Conservation (phyloP, 2,329 filamentous ascomycete species). For the Pseudophaeomoniella oleicola region DNA sequence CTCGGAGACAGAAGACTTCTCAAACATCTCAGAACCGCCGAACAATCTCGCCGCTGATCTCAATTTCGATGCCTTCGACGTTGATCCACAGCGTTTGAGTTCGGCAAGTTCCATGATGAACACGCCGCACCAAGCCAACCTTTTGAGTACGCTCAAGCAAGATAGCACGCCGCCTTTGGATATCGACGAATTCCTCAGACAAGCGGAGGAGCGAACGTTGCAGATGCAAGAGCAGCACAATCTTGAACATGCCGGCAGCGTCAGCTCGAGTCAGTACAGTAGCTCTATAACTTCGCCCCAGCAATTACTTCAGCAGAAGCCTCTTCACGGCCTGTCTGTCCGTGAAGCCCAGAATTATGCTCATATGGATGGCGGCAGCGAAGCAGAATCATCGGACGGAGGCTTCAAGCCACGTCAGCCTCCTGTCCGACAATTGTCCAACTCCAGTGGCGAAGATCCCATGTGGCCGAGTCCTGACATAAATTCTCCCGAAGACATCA, state of each 20-base stretch:
- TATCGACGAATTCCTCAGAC: constrained; percentile 28
- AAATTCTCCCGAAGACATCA: background rate
- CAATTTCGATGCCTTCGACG: constrained; percentile 2
- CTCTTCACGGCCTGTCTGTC: constrained; percentile 8
- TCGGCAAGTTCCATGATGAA: constrained; percentile 23
- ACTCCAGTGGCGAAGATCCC: background rate
- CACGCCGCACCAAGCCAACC: constrained; percentile 26
- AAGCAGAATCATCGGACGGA: background rate
- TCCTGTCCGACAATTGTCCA: background rate
- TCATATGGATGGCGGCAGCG: constrained; percentile 5
- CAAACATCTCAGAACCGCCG: constrained; percentile 16
- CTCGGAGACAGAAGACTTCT: constrained; percentile 32
- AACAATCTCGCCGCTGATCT: constrained; percentile 16
- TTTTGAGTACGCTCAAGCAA: constrained; percentile 17
- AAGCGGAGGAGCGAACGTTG: constrained; percentile 10
- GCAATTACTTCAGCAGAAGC: background rate
- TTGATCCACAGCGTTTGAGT: constrained; percentile 15
- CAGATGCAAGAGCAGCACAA: constrained; percentile 9
- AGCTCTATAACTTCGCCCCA: background rate
- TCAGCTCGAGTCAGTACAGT: background rate
- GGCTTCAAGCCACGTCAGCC: background rate
- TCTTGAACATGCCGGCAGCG: constrained; percentile 5
- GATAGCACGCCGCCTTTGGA: constrained; percentile 25
- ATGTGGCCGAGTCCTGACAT: constrained; percentile 23
- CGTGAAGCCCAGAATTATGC: constrained; percentile 11